These are phyloP conservation scores for Podospora fimiseda DNA, from an alignment of 495 filamentous ascomycete genomes.

Conservation along the genomic window DNA sequence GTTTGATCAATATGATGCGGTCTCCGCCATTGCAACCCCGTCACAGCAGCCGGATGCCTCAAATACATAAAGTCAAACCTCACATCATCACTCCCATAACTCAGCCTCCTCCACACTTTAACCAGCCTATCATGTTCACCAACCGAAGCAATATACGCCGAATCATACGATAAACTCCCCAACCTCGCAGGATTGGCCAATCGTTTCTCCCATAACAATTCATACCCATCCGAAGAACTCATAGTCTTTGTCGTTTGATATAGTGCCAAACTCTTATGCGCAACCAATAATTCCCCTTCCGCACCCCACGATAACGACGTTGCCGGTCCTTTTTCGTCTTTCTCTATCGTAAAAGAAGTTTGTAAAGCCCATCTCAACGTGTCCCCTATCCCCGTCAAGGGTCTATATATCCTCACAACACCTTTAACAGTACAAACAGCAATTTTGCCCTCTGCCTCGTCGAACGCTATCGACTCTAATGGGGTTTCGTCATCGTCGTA, in stretches of 20 bases:
- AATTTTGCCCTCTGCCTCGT: slow-evolving; percentile 80
- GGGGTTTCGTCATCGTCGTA: slow-evolving; percentile 71
- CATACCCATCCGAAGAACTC: too few relatives aligned
- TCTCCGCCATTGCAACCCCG: slow-evolving; percentile 76
- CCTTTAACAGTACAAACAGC: slow-evolving; percentile 55
- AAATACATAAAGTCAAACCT: slow-evolving; percentile 91
- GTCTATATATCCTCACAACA: slow-evolving; percentile 71
- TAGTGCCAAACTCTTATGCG: slow-evolving; percentile 63
- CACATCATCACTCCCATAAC: slow-evolving; percentile 76
- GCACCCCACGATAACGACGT: slow-evolving; percentile 80
- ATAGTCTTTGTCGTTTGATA: too few relatives aligned
- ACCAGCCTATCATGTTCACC: slow-evolving; percentile 74
- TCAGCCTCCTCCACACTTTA: slow-evolving; percentile 87
- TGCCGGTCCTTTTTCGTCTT: slow-evolving; percentile 26
- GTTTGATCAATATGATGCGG: slow-evolving; percentile 70
- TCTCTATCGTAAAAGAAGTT: slow-evolving; percentile 31
- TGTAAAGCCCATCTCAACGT: slow-evolving; percentile 51
- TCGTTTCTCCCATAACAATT: slow-evolving; percentile 59
- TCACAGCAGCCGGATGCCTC: slow-evolving; percentile 71
- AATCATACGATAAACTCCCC: slow-evolving; percentile 80
- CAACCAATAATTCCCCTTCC: slow-evolving; percentile 73
- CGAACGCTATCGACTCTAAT: slow-evolving; percentile 68
- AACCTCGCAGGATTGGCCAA: slow-evolving; percentile 69
- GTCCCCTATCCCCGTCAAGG: slow-evolving; percentile 59
- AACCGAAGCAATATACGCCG: slow-evolving; percentile 74